Evolutionary conservation across 805 yeast species (phyloP).

Genomic region (Kazachstania africana): DNA sequence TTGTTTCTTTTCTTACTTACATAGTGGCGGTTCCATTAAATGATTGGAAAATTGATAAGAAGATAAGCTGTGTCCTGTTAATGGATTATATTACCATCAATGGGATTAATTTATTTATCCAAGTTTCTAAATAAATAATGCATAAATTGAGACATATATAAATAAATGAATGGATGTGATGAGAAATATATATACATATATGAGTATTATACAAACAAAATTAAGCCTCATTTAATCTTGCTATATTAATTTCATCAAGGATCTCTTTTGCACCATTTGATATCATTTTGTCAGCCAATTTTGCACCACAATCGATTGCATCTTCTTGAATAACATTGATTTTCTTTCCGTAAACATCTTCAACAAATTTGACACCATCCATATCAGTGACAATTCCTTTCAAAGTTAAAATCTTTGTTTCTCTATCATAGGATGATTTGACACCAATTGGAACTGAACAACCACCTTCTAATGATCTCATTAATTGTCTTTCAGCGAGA

Average conservation of each 20-base stretch:
- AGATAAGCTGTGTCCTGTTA: constrained; percentile 28
- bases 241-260: constrained; percentile 67
- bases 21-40: constrained; percentile 33
- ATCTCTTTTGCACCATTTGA: constrained; percentile 74
- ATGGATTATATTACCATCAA: constrained; percentile 12
- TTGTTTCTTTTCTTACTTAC: constrained; percentile 30
- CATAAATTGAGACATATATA: background rate
- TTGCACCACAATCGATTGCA: constrained; percentile 58
- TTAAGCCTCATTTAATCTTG: too few species aligned
- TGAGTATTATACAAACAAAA: too few species aligned
- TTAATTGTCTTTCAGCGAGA: constrained; percentile 74
- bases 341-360: constrained; percentile 31
- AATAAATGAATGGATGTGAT: background rate
- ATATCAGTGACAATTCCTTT: constrained; percentile 73
- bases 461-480: constrained; percentile 90
- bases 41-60: constrained; percentile 34
- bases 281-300: constrained; percentile 55
- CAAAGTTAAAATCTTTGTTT: constrained; percentile 36
- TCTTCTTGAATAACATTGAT: constrained; percentile 38
- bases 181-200: too few species aligned
- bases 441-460: constrained; percentile 98
- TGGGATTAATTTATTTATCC: constrained; percentile 12
- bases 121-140: constrained; percentile 1
- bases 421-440: constrained; percentile 40
- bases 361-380: constrained; percentile 65